phyloP scores from a whole-genome alignment of 148 eudicot species.

The Rhododendron henanense region DNA sequence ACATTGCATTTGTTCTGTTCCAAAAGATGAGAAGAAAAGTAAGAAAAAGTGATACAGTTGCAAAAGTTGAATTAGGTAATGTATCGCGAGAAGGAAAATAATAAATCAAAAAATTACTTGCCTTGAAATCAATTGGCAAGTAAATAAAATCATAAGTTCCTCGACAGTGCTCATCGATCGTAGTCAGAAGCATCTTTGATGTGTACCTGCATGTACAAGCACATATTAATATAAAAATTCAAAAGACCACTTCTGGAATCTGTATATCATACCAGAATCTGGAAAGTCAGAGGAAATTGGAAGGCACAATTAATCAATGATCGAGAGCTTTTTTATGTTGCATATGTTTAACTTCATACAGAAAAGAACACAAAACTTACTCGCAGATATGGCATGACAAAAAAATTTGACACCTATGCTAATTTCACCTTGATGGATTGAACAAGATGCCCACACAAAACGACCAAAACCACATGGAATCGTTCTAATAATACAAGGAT shows the following conservation, averaged over 20 bases:
- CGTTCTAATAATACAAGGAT: neutral
- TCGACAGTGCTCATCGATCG: slow-evolving; percentile 62
- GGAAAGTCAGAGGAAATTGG: neutral
- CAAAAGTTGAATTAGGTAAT: neutral
- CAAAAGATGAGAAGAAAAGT: slow-evolving; percentile 4
- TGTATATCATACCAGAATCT: neutral
- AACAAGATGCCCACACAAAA: neutral
- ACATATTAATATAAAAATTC: neutral
- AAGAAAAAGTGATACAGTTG: neutral
- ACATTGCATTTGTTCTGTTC: slow-evolving; percentile 80
- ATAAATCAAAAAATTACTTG: slow-evolving; percentile 15
- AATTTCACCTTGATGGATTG: neutral
- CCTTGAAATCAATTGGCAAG: slow-evolving; percentile 83
- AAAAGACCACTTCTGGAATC: neutral
- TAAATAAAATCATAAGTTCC: slow-evolving; percentile 74
- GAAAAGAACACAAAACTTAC: neutral
- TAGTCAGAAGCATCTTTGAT: slow-evolving; percentile 71
- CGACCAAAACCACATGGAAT: neutral
- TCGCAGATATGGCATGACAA: neutral
- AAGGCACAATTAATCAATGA: slow-evolving; percentile 11
- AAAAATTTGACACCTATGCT: neutral
- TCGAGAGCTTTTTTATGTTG: neutral
- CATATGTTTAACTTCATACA: neutral
- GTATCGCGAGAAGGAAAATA: neutral
- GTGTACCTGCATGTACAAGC: slow-evolving; percentile 46